Evolutionary conservation across 1,139 yeast genomes (phyloP).

Genomic region (Blastobotrys illinoisensis): DNA sequence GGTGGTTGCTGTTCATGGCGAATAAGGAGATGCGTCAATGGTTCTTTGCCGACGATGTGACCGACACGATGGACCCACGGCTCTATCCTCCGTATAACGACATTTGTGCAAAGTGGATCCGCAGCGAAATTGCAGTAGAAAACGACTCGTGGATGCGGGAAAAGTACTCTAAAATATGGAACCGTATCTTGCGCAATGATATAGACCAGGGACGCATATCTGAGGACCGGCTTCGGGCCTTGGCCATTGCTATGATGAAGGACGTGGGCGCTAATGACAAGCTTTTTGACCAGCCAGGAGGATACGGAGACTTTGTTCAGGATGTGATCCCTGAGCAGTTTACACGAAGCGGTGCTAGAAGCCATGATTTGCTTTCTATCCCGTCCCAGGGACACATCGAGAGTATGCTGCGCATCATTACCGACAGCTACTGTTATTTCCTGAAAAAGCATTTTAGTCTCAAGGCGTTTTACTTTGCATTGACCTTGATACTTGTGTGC

Average conservation of each 20-base stretch:
- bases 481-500: neutral
- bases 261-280: neutral
- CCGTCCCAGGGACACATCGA: neutral
- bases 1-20: constrained; percentile 9
- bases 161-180: constrained; percentile 11
- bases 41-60: constrained; percentile 6
- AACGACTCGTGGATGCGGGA: constrained; percentile 7
- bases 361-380: neutral
- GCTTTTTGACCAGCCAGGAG: neutral
- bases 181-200: neutral
- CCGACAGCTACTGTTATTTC: neutral
- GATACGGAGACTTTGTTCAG: neutral
- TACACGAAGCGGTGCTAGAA: neutral
- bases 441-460: neutral
- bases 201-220: neutral
- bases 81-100: constrained; percentile 5
- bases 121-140: constrained; percentile 7
- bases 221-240: neutral
- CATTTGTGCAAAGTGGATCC: constrained; percentile 8
- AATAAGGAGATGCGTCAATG: constrained; percentile 8
- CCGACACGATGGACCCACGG: constrained; percentile 2
- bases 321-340: neutral
- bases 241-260: neutral
- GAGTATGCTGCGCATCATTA: neutral
- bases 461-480: neutral